Conservation (phyloP, 164 flowering plant species). For the Pachysandra terminalis region DNA sequence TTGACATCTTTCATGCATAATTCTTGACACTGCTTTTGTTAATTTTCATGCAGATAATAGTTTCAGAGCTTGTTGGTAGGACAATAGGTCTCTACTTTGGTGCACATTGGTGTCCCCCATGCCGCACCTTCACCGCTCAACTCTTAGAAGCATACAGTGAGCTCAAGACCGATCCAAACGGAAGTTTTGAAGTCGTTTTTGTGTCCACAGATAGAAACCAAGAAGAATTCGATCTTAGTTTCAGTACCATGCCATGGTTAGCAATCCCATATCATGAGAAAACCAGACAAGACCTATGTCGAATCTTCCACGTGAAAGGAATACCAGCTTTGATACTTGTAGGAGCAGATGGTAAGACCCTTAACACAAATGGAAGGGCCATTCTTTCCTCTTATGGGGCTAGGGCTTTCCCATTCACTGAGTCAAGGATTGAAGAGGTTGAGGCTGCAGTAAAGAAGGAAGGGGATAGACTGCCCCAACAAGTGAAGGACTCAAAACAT, state of each 20-base stretch:
- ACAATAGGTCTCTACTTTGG: constrained; percentile 63
- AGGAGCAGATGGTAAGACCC: constrained; percentile 48
- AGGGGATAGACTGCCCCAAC: constrained; percentile 40
- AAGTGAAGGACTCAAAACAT: constrained; percentile 48
- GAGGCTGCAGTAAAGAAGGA: constrained; percentile 35
- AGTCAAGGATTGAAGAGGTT: constrained; percentile 37
- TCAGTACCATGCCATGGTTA: constrained; percentile 58
- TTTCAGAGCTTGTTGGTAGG: constrained; percentile 45
- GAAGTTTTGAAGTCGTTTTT: constrained; percentile 38
- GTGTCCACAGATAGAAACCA: constrained; percentile 51
- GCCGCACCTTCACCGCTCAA: constrained; percentile 43
- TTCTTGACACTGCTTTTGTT: neutral
- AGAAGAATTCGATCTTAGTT: constrained; percentile 37
- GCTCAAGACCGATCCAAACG: constrained; percentile 12
- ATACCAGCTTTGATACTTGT: constrained; percentile 49
- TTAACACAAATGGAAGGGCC: constrained; percentile 47
- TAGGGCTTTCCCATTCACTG: constrained; percentile 52
- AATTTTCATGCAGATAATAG: constrained; percentile 32
- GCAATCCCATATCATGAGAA: constrained; percentile 53
- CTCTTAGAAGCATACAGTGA: constrained; percentile 41
- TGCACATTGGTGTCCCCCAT: constrained; percentile 63
- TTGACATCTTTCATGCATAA: neutral
- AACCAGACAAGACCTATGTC: constrained; percentile 41
- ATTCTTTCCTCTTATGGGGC: constrained; percentile 50
- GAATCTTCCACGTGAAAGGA: constrained; percentile 50